Percentiles rank a stretch among this genome's conserved stretches.
phyloP scores from a whole-genome alignment of 2,329 filamentous ascomycete genomes.

The Ampelomyces quisqualis region DNA sequence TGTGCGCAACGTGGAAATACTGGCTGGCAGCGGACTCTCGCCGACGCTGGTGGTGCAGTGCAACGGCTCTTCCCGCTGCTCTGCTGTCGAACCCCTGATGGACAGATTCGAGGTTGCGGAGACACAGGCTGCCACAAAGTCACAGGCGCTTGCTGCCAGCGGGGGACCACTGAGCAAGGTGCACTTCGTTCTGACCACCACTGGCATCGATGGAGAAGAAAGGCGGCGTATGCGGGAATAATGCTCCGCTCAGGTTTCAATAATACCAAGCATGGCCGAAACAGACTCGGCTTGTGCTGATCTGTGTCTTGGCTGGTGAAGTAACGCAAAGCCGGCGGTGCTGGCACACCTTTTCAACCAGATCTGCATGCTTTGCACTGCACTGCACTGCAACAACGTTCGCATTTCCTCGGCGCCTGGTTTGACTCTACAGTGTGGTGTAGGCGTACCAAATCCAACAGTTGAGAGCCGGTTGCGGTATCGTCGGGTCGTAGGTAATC shows the following conservation, averaged over 20 bases:
- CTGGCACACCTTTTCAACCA: constrained; percentile 9
- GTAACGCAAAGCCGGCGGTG: constrained; percentile 3
- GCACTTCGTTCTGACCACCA: too few relatives aligned
- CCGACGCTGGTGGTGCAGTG: constrained; percentile 4
- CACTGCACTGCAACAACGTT: too few relatives aligned
- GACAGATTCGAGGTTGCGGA: constrained; percentile 1
- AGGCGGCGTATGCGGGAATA: constrained; percentile 15
- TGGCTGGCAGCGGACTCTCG: constrained; percentile 5
- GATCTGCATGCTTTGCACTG: constrained; percentile 3
- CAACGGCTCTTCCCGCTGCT: constrained; percentile 6
- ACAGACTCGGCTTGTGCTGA: constrained; percentile 22
- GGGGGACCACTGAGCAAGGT: too few relatives aligned
- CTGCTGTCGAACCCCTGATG: constrained; percentile 5
- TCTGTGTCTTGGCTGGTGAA: constrained; percentile 21
- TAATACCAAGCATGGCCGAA: constrained; percentile 35
- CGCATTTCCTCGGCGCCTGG: not conserved
- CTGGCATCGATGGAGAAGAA: not conserved
- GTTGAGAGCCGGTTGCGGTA: too few relatives aligned
- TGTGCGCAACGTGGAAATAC: constrained; percentile 7
- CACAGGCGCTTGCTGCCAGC: constrained; percentile 1
- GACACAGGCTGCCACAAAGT: constrained; percentile 5
- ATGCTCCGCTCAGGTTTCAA: constrained; percentile 5
- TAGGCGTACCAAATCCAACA: too few relatives aligned
- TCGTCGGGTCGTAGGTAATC: too few relatives aligned
- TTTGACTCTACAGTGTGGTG: too few relatives aligned